Evolutionary conservation across 2,329 filamentous ascomycete species (phyloP).

Genomic region (Talaromyces sp.): DNA sequence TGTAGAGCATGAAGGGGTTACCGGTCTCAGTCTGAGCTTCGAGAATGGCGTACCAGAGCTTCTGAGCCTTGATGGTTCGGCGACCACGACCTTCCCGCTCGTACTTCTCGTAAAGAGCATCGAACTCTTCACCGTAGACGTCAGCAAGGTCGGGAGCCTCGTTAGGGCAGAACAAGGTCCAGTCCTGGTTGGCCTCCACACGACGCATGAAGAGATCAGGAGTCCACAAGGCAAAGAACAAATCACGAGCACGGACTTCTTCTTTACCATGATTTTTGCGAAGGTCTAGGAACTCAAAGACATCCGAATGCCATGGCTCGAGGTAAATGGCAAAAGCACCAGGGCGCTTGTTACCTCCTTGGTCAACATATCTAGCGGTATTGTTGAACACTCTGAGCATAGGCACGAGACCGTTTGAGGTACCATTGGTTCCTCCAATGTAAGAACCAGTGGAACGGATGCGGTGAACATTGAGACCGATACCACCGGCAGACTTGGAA

Average conservation of each 20-base stretch:
- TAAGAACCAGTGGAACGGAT: constrained; percentile 97
- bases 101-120: constrained; percentile 85
- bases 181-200: constrained; percentile 91
- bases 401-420: constrained; percentile 92
- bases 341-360: constrained; percentile 98
- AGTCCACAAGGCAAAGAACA: constrained; percentile 98
- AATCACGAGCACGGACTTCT: constrained; percentile 90
- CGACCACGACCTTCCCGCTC: constrained; percentile 83
- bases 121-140: constrained; percentile 95
- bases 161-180: constrained; percentile 98
- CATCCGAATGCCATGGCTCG: constrained; percentile 97
- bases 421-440: constrained; percentile 96
- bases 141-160: constrained; percentile 93
- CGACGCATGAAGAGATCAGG: constrained; percentile 99
- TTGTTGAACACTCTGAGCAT: constrained; percentile 99
- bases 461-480: constrained; percentile 91
- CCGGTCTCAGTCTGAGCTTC: constrained; percentile 98
- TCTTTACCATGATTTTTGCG: constrained; percentile 99
- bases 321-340: constrained; percentile 98
- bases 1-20: constrained; percentile 99
- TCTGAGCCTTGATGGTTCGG: constrained; percentile 91
- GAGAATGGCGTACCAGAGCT: constrained; percentile 98
- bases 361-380: constrained; percentile 96
- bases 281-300: constrained; percentile 95
- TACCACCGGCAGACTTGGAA: constrained; percentile 98